Conservation (phyloP, 1,139 yeast genomes). For the Meyerozyma smithsonii region DNA sequence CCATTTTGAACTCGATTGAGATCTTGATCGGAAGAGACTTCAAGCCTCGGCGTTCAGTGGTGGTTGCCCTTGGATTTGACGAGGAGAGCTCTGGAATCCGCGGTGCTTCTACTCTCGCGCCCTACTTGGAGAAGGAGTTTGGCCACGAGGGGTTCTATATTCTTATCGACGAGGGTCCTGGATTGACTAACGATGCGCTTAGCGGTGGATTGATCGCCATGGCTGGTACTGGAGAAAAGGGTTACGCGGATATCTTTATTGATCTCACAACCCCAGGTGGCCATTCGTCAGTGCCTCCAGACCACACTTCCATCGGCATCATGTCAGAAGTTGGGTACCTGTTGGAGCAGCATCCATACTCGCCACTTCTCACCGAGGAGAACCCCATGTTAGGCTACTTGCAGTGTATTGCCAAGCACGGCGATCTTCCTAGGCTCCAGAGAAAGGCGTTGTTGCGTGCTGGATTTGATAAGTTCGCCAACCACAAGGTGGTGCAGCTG, state of each 20-base stretch:
- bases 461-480: conserved; percentile 29
- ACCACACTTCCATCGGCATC: conserved; percentile 72
- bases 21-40: conserved; percentile 38
- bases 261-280: conserved; percentile 61
- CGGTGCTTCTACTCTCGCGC: conserved; percentile 48
- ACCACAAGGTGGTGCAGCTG: conserved; percentile 21
- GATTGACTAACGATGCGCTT: conserved; percentile 24
- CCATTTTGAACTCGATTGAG: conserved; percentile 57
- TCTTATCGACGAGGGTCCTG: conserved; percentile 61
- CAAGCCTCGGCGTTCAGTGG: conserved; percentile 49
- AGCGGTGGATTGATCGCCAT: conserved; percentile 33
- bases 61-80: conserved; percentile 66
- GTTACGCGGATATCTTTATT: conserved; percentile 48
- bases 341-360: conserved; percentile 49
- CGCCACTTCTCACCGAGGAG: conserved; percentile 34
- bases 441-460: conserved; percentile 30
- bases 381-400: conserved; percentile 45
- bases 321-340: conserved; percentile 46
- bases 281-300: conserved; percentile 70
- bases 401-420: conserved; percentile 45
- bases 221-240: conserved; percentile 62
- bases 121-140: conserved; percentile 41
- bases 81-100: conserved; percentile 63
- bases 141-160: conserved; percentile 55
- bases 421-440: conserved; percentile 16